Evolutionary conservation across 2,329 filamentous ascomycete genomes (phyloP).

Genomic region (Chaetomiaceae sp.): DNA sequence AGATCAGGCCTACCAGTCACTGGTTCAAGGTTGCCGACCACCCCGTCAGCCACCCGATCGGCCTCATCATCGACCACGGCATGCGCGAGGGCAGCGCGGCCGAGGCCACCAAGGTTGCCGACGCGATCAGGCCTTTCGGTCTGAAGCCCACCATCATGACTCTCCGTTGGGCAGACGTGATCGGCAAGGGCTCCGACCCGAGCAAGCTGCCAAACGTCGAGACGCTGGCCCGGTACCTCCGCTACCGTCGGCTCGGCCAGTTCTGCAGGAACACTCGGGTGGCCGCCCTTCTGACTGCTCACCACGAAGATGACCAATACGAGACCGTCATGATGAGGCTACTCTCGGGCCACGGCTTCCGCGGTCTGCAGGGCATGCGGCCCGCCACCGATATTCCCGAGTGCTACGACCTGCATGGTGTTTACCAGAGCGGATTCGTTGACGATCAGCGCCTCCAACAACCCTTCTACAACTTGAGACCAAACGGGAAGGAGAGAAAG

Average conservation of each 20-base stretch:
- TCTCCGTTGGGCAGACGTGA: slow-evolving; percentile 42
- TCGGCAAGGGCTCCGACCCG: slow-evolving; percentile 27
- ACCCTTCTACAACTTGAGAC: slow-evolving; percentile 36
- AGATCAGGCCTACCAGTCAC: slow-evolving; percentile 32
- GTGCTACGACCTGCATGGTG: slow-evolving; percentile 67
- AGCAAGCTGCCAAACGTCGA: slow-evolving; percentile 61
- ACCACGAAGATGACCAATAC: slow-evolving; percentile 85
- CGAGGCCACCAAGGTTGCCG: slow-evolving; percentile 46
- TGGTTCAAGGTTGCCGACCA: slow-evolving; percentile 40
- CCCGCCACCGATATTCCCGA: slow-evolving; percentile 68
- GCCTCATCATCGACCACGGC: slow-evolving; percentile 52
- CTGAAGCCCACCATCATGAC: slow-evolving; percentile 24
- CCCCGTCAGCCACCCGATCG: slow-evolving; percentile 35
- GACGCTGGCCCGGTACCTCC: slow-evolving; percentile 62
- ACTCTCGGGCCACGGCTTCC: slow-evolving; percentile 56
- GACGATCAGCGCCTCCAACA: slow-evolving; percentile 36
- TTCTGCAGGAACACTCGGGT: slow-evolving; percentile 49
- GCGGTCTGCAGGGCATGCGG: slow-evolving; percentile 68
- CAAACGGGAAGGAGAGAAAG: slow-evolving; percentile 21
- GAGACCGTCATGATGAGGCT: slow-evolving; percentile 84
- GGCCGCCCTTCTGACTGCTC: slow-evolving; percentile 65
- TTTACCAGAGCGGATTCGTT: slow-evolving; percentile 58
- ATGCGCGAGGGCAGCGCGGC: slow-evolving; percentile 45
- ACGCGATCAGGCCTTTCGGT: slow-evolving; percentile 32
- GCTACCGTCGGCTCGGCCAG: slow-evolving; percentile 65